Evolutionary conservation across 768 basidiomycete species (phyloP).

Genomic region (Suillus tomentosus): DNA sequence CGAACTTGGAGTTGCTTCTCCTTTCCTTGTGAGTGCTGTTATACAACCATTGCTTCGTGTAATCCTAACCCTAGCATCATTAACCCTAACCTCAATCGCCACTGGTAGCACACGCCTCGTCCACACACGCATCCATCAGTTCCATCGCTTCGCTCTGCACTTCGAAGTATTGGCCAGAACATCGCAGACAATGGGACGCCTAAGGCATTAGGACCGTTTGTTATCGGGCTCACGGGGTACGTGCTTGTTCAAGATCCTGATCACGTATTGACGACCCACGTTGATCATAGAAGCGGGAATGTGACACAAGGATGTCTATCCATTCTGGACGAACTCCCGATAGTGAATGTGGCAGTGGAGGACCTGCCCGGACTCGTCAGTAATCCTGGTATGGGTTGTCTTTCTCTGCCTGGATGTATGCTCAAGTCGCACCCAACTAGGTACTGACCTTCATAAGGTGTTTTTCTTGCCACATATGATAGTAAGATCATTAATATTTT

Average conservation of each 20-base stretch:
- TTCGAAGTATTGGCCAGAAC: constrained; percentile 57
- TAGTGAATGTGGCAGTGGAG: constrained; percentile 53
- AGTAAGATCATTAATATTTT: constrained; percentile 4
- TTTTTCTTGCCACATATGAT: neutral
- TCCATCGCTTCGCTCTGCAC: constrained; percentile 47
- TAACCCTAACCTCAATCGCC: constrained; percentile 2
- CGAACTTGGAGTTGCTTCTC: constrained; percentile 76
- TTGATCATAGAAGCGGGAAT: constrained; percentile 63
- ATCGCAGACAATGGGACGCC: constrained; percentile 63
- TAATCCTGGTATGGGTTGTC: constrained; percentile 44
- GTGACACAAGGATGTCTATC: constrained; percentile 78
- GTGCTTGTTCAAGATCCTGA: constrained; percentile 18
- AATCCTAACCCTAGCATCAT: neutral
- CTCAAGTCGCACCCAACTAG: constrained; percentile 32
- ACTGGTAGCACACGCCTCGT: constrained; percentile 63
- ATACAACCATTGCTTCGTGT: neutral
- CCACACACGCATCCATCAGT: constrained; percentile 74
- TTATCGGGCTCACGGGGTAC: constrained; percentile 84
- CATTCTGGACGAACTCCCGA: constrained; percentile 71
- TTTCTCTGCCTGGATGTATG: neutral
- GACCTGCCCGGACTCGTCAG: constrained; percentile 60
- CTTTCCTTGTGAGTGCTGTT: constrained; percentile 66
- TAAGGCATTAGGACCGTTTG: constrained; percentile 67
- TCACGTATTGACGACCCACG: constrained; percentile 9
- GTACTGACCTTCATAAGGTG: constrained; percentile 61